Percentiles rank a stretch among this genome's conserved stretches.
These are phyloP conservation scores for Zizania palustris DNA, from an alignment of 202 grass and related monocot genomes.

Conservation along the genomic window DNA sequence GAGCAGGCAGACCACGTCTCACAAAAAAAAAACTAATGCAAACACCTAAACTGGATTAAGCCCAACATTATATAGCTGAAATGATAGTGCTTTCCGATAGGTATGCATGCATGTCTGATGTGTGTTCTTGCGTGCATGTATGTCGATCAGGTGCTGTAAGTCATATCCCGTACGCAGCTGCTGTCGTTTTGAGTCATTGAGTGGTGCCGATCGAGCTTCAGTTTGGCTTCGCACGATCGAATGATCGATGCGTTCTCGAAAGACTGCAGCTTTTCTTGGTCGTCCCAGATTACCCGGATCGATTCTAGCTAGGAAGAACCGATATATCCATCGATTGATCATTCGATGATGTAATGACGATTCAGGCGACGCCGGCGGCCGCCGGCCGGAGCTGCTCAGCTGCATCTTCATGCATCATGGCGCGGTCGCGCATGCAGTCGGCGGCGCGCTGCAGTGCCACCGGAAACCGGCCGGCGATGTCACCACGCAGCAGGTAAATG, in stretches of 20 bases:
- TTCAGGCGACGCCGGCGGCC: too few species aligned
- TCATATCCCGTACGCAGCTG: too few species aligned
- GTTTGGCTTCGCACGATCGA: too few species aligned
- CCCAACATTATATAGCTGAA: not conserved
- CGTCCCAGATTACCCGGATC: not conserved
- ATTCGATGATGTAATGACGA: not conserved
- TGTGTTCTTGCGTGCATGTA: too few species aligned
- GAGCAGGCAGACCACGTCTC: not conserved
- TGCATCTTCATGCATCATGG: too few species aligned
- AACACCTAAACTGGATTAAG: not conserved
- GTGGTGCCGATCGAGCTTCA: too few species aligned
- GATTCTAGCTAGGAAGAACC: not conserved
- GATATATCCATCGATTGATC: not conserved
- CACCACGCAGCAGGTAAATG: conserved; percentile 16
- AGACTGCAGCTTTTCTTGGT: not conserved
- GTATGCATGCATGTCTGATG: not conserved
- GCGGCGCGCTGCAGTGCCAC: not conserved
- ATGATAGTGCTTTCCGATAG: too few species aligned
- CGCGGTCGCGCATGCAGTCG: too few species aligned
- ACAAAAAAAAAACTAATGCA: too few species aligned
- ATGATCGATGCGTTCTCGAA: not conserved
- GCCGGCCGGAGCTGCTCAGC: too few species aligned
- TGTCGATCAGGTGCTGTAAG: too few species aligned
- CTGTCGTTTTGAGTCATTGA: too few species aligned
- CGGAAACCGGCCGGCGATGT: conserved; percentile 30